Conservation (phyloP, 768 basidiomycete genomes). For the Suillus fuscotomentosus region DNA sequence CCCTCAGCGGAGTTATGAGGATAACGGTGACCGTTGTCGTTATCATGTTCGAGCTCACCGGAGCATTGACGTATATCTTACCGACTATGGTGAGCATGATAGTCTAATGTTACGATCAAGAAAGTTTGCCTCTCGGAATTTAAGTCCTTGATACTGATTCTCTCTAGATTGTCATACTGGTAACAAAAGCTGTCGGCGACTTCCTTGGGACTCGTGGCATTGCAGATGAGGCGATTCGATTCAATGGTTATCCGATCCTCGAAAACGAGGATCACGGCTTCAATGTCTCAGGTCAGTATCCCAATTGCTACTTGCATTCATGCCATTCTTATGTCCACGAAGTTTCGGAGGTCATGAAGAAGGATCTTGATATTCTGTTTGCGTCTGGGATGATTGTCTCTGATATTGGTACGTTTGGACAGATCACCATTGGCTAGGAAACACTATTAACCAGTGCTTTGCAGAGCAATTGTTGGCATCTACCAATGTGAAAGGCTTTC, state of each 20-base stretch:
- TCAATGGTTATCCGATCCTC: constrained; percentile 96
- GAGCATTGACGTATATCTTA: constrained; percentile 93
- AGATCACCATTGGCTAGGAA: background rate
- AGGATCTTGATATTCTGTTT: constrained; percentile 68
- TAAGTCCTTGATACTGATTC: constrained; percentile 12
- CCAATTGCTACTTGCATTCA: background rate
- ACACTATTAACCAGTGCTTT: constrained; percentile 7
- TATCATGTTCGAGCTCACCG: constrained; percentile 99
- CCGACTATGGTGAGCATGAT: constrained; percentile 83
- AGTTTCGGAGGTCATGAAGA: constrained; percentile 92
- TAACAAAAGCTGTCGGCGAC: constrained; percentile 97
- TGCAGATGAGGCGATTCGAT: constrained; percentile 94
- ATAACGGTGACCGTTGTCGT: constrained; percentile 98
- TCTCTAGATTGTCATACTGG: constrained; percentile 85
- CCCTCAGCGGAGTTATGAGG: constrained; percentile 93
- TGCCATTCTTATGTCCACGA: constrained; percentile 7
- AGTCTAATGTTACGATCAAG: background rate
- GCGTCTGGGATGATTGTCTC: constrained; percentile 74
- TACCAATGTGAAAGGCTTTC: constrained; percentile 87
- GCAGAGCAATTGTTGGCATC: constrained; percentile 70
- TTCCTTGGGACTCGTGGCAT: constrained; percentile 92
- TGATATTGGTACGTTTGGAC: constrained; percentile 68
- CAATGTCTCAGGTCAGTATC: constrained; percentile 76
- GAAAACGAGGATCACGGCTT: constrained; percentile 95
- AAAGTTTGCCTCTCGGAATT: constrained; percentile 2